Percentiles rank a stretch among this genome's conserved stretches.
phyloP scores from a whole-genome alignment of 1,284 basidiomycete genomes.

The Leccinum subspadiceum region DNA sequence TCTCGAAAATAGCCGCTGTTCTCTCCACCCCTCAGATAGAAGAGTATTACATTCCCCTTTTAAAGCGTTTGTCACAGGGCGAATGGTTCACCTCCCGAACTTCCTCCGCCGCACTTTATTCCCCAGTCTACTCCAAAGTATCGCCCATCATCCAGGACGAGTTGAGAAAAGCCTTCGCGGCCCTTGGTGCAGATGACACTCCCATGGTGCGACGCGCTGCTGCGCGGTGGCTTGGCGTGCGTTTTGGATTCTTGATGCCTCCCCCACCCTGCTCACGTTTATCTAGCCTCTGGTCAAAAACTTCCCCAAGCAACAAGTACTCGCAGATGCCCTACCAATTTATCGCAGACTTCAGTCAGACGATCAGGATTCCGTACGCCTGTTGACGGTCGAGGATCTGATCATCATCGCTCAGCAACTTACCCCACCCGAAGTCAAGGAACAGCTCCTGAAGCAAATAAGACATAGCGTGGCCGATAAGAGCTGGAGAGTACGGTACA shows the following conservation, averaged over 20 bases:
- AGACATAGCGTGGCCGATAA: conserved; percentile 89
- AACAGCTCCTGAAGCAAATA: conserved; percentile 87
- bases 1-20: conserved; percentile 85
- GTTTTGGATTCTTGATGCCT: conserved; percentile 33
- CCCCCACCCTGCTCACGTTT: conserved; percentile 7
- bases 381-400: conserved; percentile 94
- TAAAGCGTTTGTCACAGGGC: conserved; percentile 87
- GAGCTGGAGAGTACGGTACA: conserved; percentile 98
- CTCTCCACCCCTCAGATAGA: conserved; percentile 85
- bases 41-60: conserved; percentile 88
- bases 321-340: conserved; percentile 88
- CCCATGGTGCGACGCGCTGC: conserved; percentile 98
- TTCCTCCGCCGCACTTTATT: conserved; percentile 92
- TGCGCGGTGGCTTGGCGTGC: conserved; percentile 92
- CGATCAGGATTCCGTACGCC: conserved; percentile 97
- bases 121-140: conserved; percentile 87
- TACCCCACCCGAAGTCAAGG: conserved; percentile 85
- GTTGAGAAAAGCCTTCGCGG: conserved; percentile 82
- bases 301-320: conserved; percentile 74
- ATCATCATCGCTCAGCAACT: conserved; percentile 91
- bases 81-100: conserved; percentile 99
- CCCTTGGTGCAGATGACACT: conserved; percentile 91
- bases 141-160: conserved; percentile 81
- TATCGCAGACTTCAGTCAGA: conserved; percentile 95
- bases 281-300: conserved; percentile 74